A percentile compares a stretch with the other conserved stretches of the same genome.
Conservation (phyloP, 1,284 basidiomycete genomes). For the Fomitopsis schrenkii region DNA sequence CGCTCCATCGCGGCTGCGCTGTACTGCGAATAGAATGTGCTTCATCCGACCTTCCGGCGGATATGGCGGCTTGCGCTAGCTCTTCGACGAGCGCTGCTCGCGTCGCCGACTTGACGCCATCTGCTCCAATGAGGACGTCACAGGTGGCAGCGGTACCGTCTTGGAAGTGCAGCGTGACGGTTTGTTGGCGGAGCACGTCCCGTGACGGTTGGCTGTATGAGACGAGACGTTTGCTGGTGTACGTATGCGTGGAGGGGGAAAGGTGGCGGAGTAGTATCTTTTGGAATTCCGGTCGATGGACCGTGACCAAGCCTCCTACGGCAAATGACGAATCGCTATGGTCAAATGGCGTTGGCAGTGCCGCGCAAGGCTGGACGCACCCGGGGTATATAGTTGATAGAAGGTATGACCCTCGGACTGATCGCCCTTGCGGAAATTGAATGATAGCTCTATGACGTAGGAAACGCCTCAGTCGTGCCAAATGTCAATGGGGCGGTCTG, state of each 20-base stretch:
- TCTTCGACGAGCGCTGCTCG: constrained; percentile 22
- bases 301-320: constrained; percentile 34
- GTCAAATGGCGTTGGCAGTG: background rate
- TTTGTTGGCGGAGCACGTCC: background rate
- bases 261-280: constrained; percentile 32
- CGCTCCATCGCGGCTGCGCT: constrained; percentile 35
- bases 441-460: constrained; percentile 21
- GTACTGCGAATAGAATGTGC: constrained; percentile 16
- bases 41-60: constrained; percentile 12
- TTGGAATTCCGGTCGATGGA: constrained; percentile 45
- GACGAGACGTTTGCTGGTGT: constrained; percentile 36
- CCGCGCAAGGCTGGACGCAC: constrained; percentile 15
- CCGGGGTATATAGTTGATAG: constrained; percentile 26
- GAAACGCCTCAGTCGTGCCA: background rate
- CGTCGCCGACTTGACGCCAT: constrained; percentile 36
- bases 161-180: constrained; percentile 36
- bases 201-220: constrained; percentile 28
- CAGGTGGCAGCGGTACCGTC: constrained; percentile 40
- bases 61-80: constrained; percentile 15
- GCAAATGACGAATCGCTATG: background rate
- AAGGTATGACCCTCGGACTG: constrained; percentile 27
- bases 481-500: background rate
- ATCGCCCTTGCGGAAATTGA: constrained; percentile 31
- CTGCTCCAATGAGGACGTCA: constrained; percentile 47
- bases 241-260: constrained; percentile 25